Evolutionary conservation across 225 moss, liverwort and hornwort genomes (phyloP).

Genomic region (Physcomitrium patens): DNA sequence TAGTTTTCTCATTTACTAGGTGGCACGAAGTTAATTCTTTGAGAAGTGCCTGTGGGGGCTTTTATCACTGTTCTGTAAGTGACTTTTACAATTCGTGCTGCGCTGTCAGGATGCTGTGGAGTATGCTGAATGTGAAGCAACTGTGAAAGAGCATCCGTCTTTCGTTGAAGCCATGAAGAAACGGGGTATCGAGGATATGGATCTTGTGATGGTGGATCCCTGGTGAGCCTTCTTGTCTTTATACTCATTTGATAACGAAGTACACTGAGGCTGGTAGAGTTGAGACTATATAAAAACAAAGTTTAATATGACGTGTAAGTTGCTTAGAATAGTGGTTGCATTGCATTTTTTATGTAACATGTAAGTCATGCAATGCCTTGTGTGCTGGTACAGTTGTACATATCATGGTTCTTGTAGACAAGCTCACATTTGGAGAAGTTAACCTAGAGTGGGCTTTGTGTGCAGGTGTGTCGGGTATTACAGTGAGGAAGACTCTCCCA

Average conservation of each 20-base stretch:
- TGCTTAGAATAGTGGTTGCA: too few species aligned
- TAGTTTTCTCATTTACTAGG: not conserved
- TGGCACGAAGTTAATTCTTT: not conserved
- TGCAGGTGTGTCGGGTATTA: constrained; percentile 75
- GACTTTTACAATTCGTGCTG: constrained; percentile 1
- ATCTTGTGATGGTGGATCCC: constrained; percentile 77
- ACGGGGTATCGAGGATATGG: constrained; percentile 74
- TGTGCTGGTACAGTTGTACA: constrained; percentile 33
- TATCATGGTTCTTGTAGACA: too few species aligned
- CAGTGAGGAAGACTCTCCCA: constrained; percentile 68
- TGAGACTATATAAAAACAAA: not conserved
- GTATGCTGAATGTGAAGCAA: constrained; percentile 75
- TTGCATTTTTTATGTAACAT: too few species aligned
- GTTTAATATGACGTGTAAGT: too few species aligned
- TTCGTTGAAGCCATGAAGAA: constrained; percentile 74
- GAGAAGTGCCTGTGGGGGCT: not conserved
- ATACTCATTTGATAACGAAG: not conserved
- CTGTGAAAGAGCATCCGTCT: constrained; percentile 59
- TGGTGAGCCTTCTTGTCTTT: constrained; percentile 41
- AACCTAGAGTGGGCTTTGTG: constrained; percentile 37
- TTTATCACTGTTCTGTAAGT: constrained; percentile 14
- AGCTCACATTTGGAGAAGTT: constrained; percentile 5
- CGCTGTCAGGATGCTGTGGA: constrained; percentile 66
- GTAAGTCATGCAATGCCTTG: too few species aligned
- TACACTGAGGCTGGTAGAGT: not conserved